Conservation (phyloP, 352 stramenopile species). For the Globisporangium ultimum region DNA sequence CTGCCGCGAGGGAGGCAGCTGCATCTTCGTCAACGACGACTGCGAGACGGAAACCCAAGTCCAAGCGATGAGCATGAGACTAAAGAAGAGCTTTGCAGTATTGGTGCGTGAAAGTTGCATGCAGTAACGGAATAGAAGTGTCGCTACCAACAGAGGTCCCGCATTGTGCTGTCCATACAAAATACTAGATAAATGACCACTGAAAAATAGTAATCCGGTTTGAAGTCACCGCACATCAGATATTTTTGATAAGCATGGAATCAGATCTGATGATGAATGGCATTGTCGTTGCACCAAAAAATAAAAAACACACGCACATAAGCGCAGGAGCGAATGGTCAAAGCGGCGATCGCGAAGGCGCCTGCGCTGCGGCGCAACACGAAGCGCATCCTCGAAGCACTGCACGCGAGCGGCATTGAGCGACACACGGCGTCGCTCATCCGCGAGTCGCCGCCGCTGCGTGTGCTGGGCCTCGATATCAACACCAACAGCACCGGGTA, state of each 20-base stretch:
- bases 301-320: not conserved
- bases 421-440: constrained; percentile 23
- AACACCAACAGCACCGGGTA: constrained; percentile 86
- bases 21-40: constrained; percentile 6
- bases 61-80: constrained; percentile 14
- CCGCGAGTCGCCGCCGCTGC: constrained; percentile 28
- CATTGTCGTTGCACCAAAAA: no score
- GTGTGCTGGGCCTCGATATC: constrained; percentile 75
- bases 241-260: no score
- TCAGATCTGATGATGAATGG: no score
- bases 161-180: no score
- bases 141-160: no score
- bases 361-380: constrained; percentile 35
- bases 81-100: not conserved
- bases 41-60: constrained; percentile 16
- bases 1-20: constrained; percentile 14
- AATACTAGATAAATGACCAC: no score
- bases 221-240: no score
- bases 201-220: no score
- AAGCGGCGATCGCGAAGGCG: constrained; percentile 2
- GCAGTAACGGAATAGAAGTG: constrained; percentile 1
- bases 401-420: constrained; percentile 27
- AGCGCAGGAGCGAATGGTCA: constrained; percentile 10
- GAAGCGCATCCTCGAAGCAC: constrained; percentile 50
- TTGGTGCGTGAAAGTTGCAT: no score